A percentile compares a stretch with the other conserved stretches of the same genome.
Conservation (phyloP, 306 rosid genomes). For the Vachellia pachyceras region DNA sequence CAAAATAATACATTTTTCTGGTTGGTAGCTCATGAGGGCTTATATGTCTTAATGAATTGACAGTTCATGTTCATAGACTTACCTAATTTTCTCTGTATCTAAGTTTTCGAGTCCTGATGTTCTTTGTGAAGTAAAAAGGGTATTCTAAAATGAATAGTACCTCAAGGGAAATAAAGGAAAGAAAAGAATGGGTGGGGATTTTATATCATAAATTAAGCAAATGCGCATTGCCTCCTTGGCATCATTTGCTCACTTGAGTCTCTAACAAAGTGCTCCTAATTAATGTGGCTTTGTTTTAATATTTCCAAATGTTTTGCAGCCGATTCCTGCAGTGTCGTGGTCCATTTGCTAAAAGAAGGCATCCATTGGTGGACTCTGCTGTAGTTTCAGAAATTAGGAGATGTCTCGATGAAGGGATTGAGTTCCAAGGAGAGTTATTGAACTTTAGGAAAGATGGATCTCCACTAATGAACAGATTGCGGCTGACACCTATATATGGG, state of each 20-base stretch:
- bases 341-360: constrained; percentile 97
- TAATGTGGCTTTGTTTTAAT: constrained; percentile 34
- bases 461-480: constrained; percentile 94
- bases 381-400: constrained; percentile 88
- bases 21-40: constrained; percentile 25
- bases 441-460: constrained; percentile 99
- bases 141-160: constrained; percentile 2
- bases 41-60: constrained; percentile 13
- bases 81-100: background rate
- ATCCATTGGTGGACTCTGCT: constrained; percentile 85
- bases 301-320: constrained; percentile 60
- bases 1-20: background rate
- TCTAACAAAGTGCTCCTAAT: constrained; percentile 19
- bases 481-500: constrained; percentile 90
- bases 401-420: constrained; percentile 89
- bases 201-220: constrained; percentile 23
- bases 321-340: constrained; percentile 99
- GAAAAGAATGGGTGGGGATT: constrained; percentile 21
- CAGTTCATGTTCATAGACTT: constrained; percentile 26
- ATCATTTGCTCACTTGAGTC: constrained; percentile 23
- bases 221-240: background rate
- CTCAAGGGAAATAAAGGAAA: constrained; percentile 31
- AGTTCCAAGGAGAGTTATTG: constrained; percentile 95
- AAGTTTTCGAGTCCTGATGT: background rate
- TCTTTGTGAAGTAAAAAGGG: constrained; percentile 24